These are phyloP conservation scores for Colletotrichum tropicale DNA, from an alignment of 2,329 filamentous ascomycete species.

Conservation along the genomic window DNA sequence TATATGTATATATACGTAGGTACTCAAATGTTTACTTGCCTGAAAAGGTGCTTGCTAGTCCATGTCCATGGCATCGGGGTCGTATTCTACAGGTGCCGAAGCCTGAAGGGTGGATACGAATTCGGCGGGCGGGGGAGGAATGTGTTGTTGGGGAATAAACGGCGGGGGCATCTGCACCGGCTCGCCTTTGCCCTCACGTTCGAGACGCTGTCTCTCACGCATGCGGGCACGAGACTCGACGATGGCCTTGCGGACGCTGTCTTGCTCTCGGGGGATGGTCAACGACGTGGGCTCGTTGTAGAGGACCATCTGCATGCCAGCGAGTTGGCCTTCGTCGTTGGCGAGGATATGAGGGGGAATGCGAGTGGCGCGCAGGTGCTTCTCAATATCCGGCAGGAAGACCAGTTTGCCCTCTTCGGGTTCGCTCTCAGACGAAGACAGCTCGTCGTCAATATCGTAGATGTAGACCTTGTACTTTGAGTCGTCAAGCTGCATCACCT, in stretches of 20 bases:
- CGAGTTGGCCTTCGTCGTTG: constrained; percentile 58
- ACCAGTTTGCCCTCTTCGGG: constrained; percentile 68
- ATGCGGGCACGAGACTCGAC: constrained; percentile 76
- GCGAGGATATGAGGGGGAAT: constrained; percentile 69
- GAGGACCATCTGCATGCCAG: constrained; percentile 77
- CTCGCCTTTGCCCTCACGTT: constrained; percentile 18
- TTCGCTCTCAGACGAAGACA: constrained; percentile 65
- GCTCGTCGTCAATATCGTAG: constrained; percentile 86
- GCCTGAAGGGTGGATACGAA: constrained; percentile 7
- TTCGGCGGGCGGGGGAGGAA: background rate
- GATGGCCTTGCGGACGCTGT: constrained; percentile 83
- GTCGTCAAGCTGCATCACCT: constrained; percentile 85
- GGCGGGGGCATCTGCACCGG: constrained; percentile 19
- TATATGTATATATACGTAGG: background rate
- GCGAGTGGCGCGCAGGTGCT: constrained; percentile 75
- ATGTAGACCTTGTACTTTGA: constrained; percentile 89
- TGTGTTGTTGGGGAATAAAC: constrained; percentile 1
- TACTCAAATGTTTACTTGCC: background rate
- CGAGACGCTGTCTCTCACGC: constrained; percentile 59
- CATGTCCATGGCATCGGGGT: constrained; percentile 72
- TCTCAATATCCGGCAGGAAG: constrained; percentile 86
- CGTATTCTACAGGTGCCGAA: constrained; percentile 32
- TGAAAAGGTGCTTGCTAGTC: constrained; percentile 43
- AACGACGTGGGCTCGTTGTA: constrained; percentile 82
- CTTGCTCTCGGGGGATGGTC: constrained; percentile 74